Percentiles rank a stretch among this genome's conserved stretches.
Conservation (phyloP, 2,329 filamentous ascomycete genomes). For the Epichloe sp. region DNA sequence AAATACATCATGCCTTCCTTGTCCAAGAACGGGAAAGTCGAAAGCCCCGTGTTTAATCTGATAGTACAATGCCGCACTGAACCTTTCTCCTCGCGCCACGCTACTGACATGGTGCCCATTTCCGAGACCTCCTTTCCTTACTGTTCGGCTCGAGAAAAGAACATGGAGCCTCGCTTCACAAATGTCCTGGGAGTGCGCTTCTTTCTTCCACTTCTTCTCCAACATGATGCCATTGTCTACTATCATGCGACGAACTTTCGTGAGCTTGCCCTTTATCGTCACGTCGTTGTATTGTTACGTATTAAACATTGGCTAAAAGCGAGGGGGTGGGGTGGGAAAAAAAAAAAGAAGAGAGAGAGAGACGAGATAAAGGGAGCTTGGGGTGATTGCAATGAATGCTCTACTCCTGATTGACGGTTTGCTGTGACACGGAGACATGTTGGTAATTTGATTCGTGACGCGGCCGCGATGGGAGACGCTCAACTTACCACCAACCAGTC, state of each 20-base stretch:
- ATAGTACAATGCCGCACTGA: background rate
- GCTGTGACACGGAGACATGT: conserved; percentile 14
- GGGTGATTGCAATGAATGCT: background rate
- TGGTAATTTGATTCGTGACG: background rate
- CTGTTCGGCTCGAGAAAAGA: background rate
- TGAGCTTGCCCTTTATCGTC: conserved; percentile 11
- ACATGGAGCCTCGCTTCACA: background rate
- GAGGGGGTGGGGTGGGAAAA: background rate
- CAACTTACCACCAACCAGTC: conserved; percentile 83
- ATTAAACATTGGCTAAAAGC: conserved; percentile 9
- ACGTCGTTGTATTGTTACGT: conserved; percentile 19
- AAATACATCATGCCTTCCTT: background rate
- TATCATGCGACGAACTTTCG: conserved; percentile 14
- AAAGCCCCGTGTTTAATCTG: background rate
- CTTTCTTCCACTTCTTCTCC: conserved; percentile 7
- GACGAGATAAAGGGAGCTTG: background rate
- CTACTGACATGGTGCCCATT: background rate
- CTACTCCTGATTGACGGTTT: conserved; percentile 25
- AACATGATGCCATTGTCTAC: conserved; percentile 12
- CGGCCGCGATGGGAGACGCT: background rate
- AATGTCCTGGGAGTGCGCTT: background rate
- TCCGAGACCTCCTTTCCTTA: background rate
- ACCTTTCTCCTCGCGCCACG: conserved; percentile 1
- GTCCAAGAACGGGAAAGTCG: background rate
- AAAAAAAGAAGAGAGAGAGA: background rate